A percentile compares a stretch with the other conserved stretches of the same genome.
Conservation (phyloP, 1,284 basidiomycete species). For the Tilletia walkeri region DNA sequence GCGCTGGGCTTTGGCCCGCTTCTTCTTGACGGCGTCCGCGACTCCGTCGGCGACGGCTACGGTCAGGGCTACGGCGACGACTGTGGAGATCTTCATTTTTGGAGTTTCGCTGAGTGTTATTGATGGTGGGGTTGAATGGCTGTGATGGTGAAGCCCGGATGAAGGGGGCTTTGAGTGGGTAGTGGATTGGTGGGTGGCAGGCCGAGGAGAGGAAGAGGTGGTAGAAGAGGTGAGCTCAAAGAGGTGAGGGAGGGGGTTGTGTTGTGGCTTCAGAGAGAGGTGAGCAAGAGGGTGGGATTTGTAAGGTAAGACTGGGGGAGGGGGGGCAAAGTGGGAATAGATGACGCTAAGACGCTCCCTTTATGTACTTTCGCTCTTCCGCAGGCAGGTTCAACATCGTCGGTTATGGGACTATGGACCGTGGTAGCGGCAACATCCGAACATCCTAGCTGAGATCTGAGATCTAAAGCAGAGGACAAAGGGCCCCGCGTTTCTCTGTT, state of each 20-base stretch:
- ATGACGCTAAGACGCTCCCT: too few relatives aligned
- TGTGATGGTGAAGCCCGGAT: background rate
- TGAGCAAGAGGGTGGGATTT: too few relatives aligned
- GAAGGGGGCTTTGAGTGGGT: background rate
- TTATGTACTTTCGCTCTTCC: too few relatives aligned
- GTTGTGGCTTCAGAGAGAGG: too few relatives aligned
- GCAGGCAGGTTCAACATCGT: too few relatives aligned
- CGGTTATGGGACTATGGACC: too few relatives aligned
- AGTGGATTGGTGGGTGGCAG: background rate
- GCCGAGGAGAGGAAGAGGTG: background rate
- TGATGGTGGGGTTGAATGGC: background rate
- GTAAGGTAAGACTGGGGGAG: too few relatives aligned
- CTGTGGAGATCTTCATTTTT: conserved; percentile 5
- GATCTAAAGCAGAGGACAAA: too few relatives aligned
- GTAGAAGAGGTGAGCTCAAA: background rate
- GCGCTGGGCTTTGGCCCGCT: background rate
- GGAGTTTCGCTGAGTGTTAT: background rate
- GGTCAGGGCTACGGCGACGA: conserved; percentile 12
- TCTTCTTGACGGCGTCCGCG: conserved; percentile 7
- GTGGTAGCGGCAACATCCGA: too few relatives aligned
- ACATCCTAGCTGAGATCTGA: too few relatives aligned
- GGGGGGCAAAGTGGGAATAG: too few relatives aligned
- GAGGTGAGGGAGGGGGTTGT: background rate
- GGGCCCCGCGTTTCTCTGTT: too few relatives aligned
- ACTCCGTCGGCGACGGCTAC: conserved; percentile 9